Evolutionary conservation across 768 basidiomycete genomes (phyloP).

Genomic region (Leccinum broughii): DNA sequence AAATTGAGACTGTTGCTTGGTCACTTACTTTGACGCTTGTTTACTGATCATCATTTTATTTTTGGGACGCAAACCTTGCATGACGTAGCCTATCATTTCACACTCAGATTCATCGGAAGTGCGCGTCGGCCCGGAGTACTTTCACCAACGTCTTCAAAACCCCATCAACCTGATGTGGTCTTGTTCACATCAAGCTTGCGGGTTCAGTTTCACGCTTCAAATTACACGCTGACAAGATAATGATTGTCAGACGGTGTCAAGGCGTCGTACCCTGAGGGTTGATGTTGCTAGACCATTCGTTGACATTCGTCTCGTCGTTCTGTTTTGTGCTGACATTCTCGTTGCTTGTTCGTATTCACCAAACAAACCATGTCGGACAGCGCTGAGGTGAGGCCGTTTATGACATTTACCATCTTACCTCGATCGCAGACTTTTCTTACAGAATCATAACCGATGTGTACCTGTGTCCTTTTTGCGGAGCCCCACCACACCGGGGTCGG

Average conservation of each 20-base stretch:
- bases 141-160: no score
- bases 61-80: background rate
- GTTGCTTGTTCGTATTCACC: background rate
- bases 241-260: background rate
- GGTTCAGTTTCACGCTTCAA: no score
- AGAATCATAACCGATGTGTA: no score
- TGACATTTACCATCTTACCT: no score
- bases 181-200: background rate
- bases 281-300: background rate
- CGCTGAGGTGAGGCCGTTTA: background rate
- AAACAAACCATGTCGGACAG: background rate
- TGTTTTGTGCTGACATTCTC: background rate
- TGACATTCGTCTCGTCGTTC: background rate
- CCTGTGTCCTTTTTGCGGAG: no score
- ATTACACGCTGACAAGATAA: background rate
- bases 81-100: background rate
- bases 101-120: background rate
- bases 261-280: no score
- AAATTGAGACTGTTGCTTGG: background rate
- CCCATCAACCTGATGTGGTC: background rate
- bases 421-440: no score
- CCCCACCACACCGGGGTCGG: background rate
- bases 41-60: background rate
- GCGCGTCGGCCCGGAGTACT: no score
- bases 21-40: background rate